A percentile compares a stretch with the other conserved stretches of the same genome.
Evolutionary conservation across 306 rosid species (phyloP).

Genomic region (Vigna angularis): DNA sequence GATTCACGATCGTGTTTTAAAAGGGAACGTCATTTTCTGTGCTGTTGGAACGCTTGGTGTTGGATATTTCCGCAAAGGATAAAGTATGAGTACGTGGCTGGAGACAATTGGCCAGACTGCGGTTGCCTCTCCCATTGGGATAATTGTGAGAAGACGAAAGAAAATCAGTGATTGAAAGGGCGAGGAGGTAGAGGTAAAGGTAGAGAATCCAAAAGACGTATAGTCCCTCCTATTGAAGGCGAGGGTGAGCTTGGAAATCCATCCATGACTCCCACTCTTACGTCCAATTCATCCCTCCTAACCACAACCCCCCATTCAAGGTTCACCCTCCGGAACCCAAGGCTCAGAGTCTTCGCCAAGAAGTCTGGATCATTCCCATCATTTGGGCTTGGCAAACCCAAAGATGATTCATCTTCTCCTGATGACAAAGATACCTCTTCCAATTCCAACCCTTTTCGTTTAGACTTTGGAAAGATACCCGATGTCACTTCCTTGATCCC

Average conservation of each 20-base stretch:
- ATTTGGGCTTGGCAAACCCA: conserved; percentile 65
- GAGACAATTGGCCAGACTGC: conserved; percentile 50
- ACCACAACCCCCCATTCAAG: conserved; percentile 58
- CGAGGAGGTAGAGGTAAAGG: neutral
- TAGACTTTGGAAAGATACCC: conserved; percentile 72
- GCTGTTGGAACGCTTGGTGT: conserved; percentile 53
- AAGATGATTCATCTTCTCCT: conserved; percentile 39
- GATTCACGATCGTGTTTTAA: neutral
- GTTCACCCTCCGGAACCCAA: conserved; percentile 46
- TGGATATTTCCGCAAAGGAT: conserved; percentile 53
- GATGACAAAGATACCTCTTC: conserved; percentile 38
- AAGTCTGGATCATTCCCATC: conserved; percentile 62
- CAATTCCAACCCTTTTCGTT: conserved; percentile 64
- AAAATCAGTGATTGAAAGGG: conserved; percentile 20
- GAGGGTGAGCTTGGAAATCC: conserved; percentile 31
- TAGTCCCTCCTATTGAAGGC: conserved; percentile 5
- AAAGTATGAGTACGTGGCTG: conserved; percentile 65
- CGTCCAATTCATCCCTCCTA: conserved; percentile 71
- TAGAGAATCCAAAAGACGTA: neutral
- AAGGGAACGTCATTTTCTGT: conserved; percentile 38
- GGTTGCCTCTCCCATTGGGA: conserved; percentile 58
- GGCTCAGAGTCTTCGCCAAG: conserved; percentile 60
- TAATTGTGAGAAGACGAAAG: conserved; percentile 41
- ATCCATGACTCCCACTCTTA: conserved; percentile 79
- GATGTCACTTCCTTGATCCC: conserved; percentile 81